Conservation (phyloP, 768 basidiomycete genomes). For the Naganishia friedmannii region DNA sequence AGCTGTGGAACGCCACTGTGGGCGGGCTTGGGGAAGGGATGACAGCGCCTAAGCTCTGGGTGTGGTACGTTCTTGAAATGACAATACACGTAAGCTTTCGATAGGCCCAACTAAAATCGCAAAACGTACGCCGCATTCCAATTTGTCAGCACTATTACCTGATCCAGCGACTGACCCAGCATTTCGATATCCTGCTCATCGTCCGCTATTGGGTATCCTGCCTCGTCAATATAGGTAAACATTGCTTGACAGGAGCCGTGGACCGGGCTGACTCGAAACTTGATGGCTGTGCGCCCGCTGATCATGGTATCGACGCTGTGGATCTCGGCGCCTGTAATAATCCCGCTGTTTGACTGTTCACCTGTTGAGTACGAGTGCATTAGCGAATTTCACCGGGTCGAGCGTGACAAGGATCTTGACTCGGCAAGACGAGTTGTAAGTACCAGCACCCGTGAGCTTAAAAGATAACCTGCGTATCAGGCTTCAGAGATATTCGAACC, state of each 20-base stretch:
- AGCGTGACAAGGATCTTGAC: neutral
- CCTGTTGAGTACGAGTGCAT: neutral
- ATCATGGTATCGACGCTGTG: neutral
- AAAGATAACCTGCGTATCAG: too few relatives aligned
- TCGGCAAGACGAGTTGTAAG: neutral
- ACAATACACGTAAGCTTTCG: neutral
- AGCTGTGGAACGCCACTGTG: conserved; percentile 13
- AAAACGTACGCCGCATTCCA: conserved; percentile 17
- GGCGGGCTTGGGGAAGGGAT: conserved; percentile 5
- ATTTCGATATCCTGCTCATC: conserved; percentile 23
- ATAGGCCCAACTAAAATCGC: neutral
- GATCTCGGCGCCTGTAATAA: neutral
- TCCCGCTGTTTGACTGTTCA: neutral
- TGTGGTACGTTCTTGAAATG: neutral
- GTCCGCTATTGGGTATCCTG: neutral
- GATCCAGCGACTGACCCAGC: neutral
- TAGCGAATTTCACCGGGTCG: neutral
- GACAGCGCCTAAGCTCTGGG: neutral
- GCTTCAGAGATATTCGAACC: too few relatives aligned
- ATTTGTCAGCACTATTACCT: neutral
- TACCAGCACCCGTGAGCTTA: neutral
- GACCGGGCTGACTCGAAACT: neutral
- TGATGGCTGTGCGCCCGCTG: neutral
- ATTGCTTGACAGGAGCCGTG: conserved; percentile 16
- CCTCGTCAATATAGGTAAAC: conserved; percentile 19